Base-by-base conservation (phyloP, 1,284 basidiomycete species). In the Ceratobasidium sp. region DNA sequence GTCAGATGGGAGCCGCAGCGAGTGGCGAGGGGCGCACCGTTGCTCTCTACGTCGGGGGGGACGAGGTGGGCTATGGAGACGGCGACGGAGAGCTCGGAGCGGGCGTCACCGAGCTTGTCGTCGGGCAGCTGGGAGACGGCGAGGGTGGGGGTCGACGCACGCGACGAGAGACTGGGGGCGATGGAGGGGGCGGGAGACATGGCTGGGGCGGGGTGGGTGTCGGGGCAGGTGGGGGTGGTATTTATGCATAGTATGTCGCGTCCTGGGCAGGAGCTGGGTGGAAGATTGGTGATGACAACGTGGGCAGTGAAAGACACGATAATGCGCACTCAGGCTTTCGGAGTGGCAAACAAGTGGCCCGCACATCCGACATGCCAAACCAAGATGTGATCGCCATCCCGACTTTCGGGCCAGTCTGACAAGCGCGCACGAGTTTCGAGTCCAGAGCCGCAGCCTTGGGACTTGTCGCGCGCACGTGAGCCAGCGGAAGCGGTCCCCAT, bases 311-410 rank as follows among this genome's bases (percentile, higher is more conserved):
- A 49, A 49, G 44, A 43, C 54, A 43, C 57, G 70, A 73, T 73
- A 64, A 64, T 64, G 59, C 25, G 8, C 46, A 62, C 61, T 52
- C 32, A 52, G 70, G 32, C 70, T 73, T 73, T 64, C 70, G 70
- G 70, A 73, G 70, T 73, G 70, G 70, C 70, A 73, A 73, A 73
- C 70, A 73, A 64, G 59, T 62, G 57, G 43, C 46, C 68, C 68
- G 68, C 70, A 73, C 69, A 73, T 73, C 70, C 70, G 70, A 73
- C 69, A 8, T 17, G 34, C 54, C 34, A 32, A 25, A 57, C 22
- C 15, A 44, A 70, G 32, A 71, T 71, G 34, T 37, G 69, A 71
- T 71, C 56, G 57, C 22, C 40, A 44, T 51, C 70, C 70, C 70
- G 70, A 73, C 70, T 59, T 29, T 73, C 46, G 70, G 70, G 68